Evolutionary conservation across 192 early-diverging fungal genomes (phyloP).

Genomic region (Chytriomyces sp.): DNA sequence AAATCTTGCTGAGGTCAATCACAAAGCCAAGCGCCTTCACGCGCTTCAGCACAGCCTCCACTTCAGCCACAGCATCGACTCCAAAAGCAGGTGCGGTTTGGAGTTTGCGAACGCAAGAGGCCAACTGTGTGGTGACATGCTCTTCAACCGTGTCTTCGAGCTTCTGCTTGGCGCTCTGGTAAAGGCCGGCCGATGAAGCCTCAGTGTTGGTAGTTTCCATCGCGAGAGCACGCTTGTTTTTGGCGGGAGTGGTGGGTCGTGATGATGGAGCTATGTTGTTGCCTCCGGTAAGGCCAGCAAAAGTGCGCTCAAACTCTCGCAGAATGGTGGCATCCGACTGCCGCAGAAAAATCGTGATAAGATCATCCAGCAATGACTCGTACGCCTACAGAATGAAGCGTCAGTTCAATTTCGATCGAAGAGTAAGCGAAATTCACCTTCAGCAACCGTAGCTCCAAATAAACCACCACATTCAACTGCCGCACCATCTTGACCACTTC

Average conservation of each 20-base stretch:
- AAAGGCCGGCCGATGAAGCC: slow-evolving; percentile 1
- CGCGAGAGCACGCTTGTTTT: slow-evolving; percentile 2
- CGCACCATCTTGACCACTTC: slow-evolving; percentile 38
- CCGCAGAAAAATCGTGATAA: slow-evolving; percentile 35
- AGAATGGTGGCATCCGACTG: slow-evolving; percentile 39
- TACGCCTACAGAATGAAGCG: slow-evolving; percentile 26
- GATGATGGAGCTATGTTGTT: background rate
- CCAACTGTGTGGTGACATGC: background rate
- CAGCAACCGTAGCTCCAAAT: slow-evolving; percentile 46
- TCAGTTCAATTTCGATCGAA: background rate
- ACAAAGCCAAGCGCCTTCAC: background rate
- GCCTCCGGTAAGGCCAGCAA: slow-evolving; percentile 23
- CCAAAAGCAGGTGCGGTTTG: background rate
- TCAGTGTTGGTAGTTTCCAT: slow-evolving; percentile 5
- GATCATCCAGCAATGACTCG: slow-evolving; percentile 42
- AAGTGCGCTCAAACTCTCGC: slow-evolving; percentile 32
- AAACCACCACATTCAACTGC: slow-evolving; percentile 37
- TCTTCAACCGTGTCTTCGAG: slow-evolving; percentile 2
- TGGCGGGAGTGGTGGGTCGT: background rate
- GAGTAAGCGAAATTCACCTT: slow-evolving; percentile 29
- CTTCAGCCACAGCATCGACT: background rate
- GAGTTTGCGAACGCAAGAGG: background rate
- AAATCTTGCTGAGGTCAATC: background rate
- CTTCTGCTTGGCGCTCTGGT: slow-evolving; percentile 15
- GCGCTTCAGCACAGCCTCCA: background rate